Evolutionary conservation across 1,284 basidiomycete species (phyloP), one percentile per base, ranked within the genome.

Genomic region (Malassezia pachydermatis): DNA sequence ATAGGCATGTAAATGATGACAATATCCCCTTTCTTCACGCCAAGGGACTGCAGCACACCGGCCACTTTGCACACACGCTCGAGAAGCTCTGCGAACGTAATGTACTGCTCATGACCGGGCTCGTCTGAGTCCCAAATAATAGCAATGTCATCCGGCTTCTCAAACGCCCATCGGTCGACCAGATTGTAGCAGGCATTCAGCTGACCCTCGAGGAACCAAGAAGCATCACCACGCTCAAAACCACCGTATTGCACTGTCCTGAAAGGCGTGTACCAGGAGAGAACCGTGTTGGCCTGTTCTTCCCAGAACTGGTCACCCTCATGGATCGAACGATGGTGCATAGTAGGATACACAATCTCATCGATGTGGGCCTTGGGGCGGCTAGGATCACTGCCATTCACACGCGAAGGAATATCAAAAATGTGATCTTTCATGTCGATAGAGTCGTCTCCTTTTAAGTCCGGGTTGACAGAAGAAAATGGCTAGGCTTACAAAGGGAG

Each of bases 81-180:
- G 30, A 96, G 80, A 52, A 98, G 84, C 73, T 95, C 81, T 35
- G 51, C 55, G 72, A 87, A 96, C 34, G 82, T 78, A 71, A 96
- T 78, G 53, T 84, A 78, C 55, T 80, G 73, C 48, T 86, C 84
- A 56, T 88, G 79, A 48, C 79, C 81, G 1, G 89, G 86, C 74
- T 96, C 92, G 66, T 98, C 94, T 3, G 88, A 90, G 74, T 98
- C 92, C 77, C 92, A 98, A 75, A 98, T 92, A 76, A 98, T 94
- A 39, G 92, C 92, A 20, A 83, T 81, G 77, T 86, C 88, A 72
- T 96, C 77, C 0, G 92, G 92, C 68, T 88, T 77, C 72, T 83
- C 81, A 77, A 85, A 88, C 29, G 86, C 88, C 84, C 86, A 88
- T 57, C 94, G 81, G 74, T 98, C 94, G 51, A 98, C 86, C 70